Evolutionary conservation across 805 yeast species (phyloP).

Genomic region (Naumovozyma castellii): DNA sequence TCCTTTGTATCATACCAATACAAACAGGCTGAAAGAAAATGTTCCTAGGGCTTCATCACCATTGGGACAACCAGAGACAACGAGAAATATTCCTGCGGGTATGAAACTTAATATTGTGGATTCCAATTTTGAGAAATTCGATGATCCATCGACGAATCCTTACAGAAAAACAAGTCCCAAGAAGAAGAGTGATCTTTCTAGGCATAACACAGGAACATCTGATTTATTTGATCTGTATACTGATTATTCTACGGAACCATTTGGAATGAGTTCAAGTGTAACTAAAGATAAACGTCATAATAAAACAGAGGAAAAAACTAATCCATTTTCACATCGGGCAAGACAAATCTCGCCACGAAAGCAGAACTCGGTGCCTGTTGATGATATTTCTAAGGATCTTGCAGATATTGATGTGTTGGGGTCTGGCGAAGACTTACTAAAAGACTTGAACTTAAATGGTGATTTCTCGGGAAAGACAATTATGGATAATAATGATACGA

Average conservation of each 20-base stretch:
- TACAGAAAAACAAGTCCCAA: neutral
- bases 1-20: neutral
- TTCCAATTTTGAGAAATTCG: slow-evolving; percentile 8
- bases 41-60: neutral
- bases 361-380: neutral
- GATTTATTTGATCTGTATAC: slow-evolving; percentile 15
- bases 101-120: slow-evolving; percentile 3
- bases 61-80: neutral
- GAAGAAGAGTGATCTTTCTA: neutral
- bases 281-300: neutral
- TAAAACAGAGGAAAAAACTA: neutral
- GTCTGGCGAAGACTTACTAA: neutral
- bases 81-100: neutral
- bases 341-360: neutral
- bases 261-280: slow-evolving; percentile 1
- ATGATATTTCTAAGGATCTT: neutral
- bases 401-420: neutral
- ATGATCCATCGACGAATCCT: neutral
- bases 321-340: neutral
- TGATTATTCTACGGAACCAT: slow-evolving; percentile 13
- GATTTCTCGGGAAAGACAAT: neutral
- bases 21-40: neutral
- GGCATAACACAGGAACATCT: slow-evolving; percentile 2
- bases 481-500: slow-evolving; percentile 5
- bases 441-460: neutral